Conservation (phyloP, 768 basidiomycete genomes). For the Exidia glandulosa region DNA sequence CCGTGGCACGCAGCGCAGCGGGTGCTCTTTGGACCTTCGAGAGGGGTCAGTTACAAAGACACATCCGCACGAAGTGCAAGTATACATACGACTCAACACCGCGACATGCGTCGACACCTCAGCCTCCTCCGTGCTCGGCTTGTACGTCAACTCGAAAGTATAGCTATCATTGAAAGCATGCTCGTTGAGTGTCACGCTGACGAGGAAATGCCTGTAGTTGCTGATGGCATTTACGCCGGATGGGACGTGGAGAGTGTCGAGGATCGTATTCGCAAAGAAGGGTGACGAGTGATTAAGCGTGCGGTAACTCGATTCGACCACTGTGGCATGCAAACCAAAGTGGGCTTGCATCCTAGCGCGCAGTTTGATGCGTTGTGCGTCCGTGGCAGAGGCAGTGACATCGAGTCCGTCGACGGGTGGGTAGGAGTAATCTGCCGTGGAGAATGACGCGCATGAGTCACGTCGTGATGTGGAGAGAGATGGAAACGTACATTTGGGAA, state of each 20-base stretch:
- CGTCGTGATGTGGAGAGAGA: background rate
- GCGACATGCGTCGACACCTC: background rate
- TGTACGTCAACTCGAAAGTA: slow-evolving; percentile 13
- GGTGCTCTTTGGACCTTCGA: background rate
- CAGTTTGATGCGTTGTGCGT: slow-evolving; percentile 10
- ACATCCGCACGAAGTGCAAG: no score
- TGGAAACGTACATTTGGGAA: background rate
- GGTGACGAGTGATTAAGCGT: background rate
- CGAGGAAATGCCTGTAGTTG: slow-evolving; percentile 16
- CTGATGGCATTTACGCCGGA: slow-evolving; percentile 9
- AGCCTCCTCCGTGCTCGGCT: background rate
- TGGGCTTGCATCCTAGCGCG: slow-evolving; percentile 14
- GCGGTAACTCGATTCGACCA: background rate
- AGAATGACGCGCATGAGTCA: slow-evolving; percentile 4
- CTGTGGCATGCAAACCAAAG: slow-evolving; percentile 8
- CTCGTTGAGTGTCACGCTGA: slow-evolving; percentile 16
- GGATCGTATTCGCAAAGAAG: background rate
- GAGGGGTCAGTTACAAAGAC: no score
- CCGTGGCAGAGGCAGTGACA: slow-evolving; percentile 12
- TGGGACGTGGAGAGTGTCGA: slow-evolving; percentile 6
- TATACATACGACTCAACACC: background rate
- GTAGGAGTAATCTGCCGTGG: slow-evolving; percentile 18
- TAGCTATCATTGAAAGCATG: slow-evolving; percentile 16
- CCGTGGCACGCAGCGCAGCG: background rate
- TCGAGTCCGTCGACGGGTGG: slow-evolving; percentile 14